These are phyloP conservation scores for Alternaria sp. DNA, from an alignment of 2,329 filamentous ascomycete species.

Conservation along the genomic window DNA sequence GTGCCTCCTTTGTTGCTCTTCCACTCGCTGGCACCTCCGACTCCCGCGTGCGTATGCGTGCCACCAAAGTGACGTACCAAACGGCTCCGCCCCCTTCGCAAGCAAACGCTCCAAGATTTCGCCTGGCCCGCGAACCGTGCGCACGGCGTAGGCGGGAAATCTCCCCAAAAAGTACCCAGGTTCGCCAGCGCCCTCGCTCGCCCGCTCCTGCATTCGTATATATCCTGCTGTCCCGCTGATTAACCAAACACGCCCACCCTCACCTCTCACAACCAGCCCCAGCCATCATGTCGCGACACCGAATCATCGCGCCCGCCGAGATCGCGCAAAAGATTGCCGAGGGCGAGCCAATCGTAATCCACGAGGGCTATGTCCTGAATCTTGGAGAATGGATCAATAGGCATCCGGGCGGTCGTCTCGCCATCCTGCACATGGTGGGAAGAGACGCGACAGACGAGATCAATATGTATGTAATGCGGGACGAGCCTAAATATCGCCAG, in stretches of 20 bases:
- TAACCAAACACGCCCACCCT: conserved; percentile 2
- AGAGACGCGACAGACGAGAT: conserved; percentile 66
- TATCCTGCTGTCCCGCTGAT: conserved; percentile 13
- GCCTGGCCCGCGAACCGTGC: conserved; percentile 14
- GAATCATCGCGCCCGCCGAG: conserved; percentile 52
- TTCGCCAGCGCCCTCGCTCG: neutral
- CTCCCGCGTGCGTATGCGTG: conserved; percentile 8
- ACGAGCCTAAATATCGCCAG: neutral
- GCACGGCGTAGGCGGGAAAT: conserved; percentile 10
- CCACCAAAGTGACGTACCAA: conserved; percentile 11
- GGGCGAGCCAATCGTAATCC: conserved; percentile 63
- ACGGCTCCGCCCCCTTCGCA: conserved; percentile 17
- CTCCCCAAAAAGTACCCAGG: conserved; percentile 10
- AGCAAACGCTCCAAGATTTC: conserved; percentile 11
- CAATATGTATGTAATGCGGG: conserved; percentile 56
- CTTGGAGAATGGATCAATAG: conserved; percentile 65
- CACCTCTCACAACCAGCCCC: conserved; percentile 2
- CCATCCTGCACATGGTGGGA: conserved; percentile 67
- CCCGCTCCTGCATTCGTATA: conserved; percentile 8
- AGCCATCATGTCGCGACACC: conserved; percentile 27
- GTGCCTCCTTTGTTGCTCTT: conserved; percentile 4
- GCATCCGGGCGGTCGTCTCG: conserved; percentile 65
- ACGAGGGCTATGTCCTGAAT: conserved; percentile 61
- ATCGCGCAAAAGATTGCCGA: conserved; percentile 62
- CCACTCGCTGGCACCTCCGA: neutral